Base-by-base conservation (phyloP, 2,329 filamentous ascomycete species). In the Penicillium italicum region DNA sequence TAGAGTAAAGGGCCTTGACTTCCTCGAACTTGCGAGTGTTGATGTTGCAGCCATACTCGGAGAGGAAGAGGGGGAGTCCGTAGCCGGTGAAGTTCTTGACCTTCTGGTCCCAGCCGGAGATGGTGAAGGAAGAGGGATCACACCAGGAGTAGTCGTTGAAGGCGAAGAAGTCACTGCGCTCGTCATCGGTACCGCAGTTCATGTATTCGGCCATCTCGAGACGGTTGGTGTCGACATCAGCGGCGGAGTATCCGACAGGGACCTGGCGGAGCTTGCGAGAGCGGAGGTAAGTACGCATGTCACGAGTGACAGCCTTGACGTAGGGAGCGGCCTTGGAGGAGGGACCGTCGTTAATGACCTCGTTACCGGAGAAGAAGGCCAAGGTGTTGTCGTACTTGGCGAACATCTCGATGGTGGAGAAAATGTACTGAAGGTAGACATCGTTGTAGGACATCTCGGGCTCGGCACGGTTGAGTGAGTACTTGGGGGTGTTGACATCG, bases 31-130 rank as follows among this genome's bases (percentile, higher is more conserved):
- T 79, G 66, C 93, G 92, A 57, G 79, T 84, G 80, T 90, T 91
- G 71, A 83, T 88, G 76, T 84, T 87, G 81, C 94, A 99, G 60
- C 94, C 94, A 72, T 89, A 97, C 76, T 97, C 94, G 48, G 92
- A 97, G 51, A 99, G 82, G 85, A 96, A 97, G 69, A 96, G 87
- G 56, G 92, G 90, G 51, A 96, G 80, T 66, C 90, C 90, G 73
- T 96, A 96, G 73, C 89, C 84, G 61, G 84, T 86, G 76, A 93
- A 96, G 78, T 88, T 90, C 80, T 89, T 82, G 59, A 96, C 91
- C 83, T 96, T 96, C 71, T 87, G 75, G 74, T 91, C 83, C 91
- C 91, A 97, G 64, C 90, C 91, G 38, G 91, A 87, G 43, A 76
- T 79, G 44, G 75, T 72, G 78, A 88, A 99, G 59, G 87, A 89